Evolutionary conservation across 805 yeast species (phyloP).

Genomic region (Kodamaea leandrae): DNA sequence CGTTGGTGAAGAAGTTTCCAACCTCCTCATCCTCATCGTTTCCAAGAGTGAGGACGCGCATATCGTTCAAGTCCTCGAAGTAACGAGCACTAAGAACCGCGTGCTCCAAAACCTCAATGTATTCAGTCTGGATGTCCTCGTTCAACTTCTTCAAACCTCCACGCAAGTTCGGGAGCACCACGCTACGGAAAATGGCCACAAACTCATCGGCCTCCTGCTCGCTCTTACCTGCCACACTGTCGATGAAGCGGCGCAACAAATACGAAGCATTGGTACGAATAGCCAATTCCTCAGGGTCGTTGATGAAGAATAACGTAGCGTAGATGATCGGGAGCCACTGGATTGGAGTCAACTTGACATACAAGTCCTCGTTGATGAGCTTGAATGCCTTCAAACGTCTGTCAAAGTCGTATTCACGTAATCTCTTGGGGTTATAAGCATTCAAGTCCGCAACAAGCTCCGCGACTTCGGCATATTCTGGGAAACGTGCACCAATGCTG

Average conservation of each 20-base stretch:
- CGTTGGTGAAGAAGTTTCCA: slow-evolving; percentile 61
- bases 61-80: slow-evolving; percentile 54
- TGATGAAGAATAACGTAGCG: slow-evolving; percentile 65
- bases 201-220: slow-evolving; percentile 25
- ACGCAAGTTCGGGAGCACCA: slow-evolving; percentile 63
- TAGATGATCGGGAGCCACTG: slow-evolving; percentile 84
- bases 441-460: slow-evolving; percentile 63
- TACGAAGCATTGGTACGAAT: slow-evolving; percentile 74
- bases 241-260: slow-evolving; percentile 62
- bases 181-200: slow-evolving; percentile 45
- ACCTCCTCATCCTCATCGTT: slow-evolving; percentile 61
- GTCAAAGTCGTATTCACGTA: slow-evolving; percentile 79
- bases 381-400: slow-evolving; percentile 68
- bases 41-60: slow-evolving; percentile 56
- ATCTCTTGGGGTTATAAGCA: slow-evolving; percentile 57
- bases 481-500: slow-evolving; percentile 54
- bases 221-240: slow-evolving; percentile 39
- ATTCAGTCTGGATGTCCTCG: slow-evolving; percentile 71
- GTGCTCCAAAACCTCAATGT: slow-evolving; percentile 62
- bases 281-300: slow-evolving; percentile 76
- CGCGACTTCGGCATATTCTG: slow-evolving; percentile 42
- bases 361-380: slow-evolving; percentile 56
- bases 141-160: slow-evolving; percentile 58
- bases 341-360: slow-evolving; percentile 37
- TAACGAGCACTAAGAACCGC: slow-evolving; percentile 48